Conservation (phyloP, 768 basidiomycete genomes). For the Hygrophoropsis aurantiaca region DNA sequence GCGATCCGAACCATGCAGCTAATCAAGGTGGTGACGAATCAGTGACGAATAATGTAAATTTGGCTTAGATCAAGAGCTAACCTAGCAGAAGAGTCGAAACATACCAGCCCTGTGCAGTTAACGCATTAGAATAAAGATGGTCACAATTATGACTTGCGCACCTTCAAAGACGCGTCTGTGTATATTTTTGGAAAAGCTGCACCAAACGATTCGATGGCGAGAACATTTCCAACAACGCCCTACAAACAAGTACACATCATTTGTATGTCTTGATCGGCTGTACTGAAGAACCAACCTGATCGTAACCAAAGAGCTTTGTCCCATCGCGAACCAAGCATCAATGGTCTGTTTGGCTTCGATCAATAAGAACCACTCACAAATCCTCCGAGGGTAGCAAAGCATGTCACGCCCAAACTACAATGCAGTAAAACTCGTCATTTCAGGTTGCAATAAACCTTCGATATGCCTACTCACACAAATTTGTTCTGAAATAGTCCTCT, state of each 20-base stretch:
- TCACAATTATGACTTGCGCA: neutral
- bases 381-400: conserved; percentile 31
- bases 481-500: conserved; percentile 26
- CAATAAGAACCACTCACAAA: conserved; percentile 21
- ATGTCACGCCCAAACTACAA: conserved; percentile 29
- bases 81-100: neutral
- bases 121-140: neutral
- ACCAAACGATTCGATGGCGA: neutral
- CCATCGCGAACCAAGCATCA: neutral
- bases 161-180: neutral
- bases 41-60: neutral
- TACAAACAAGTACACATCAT: neutral
- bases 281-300: neutral
- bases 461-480: conserved; percentile 19
- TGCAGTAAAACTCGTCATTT: too few species aligned
- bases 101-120: neutral
- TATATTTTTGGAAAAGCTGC: conserved; percentile 2
- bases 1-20: neutral
- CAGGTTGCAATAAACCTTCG: too few species aligned
- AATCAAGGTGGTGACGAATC: neutral
- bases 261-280: neutral
- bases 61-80: neutral
- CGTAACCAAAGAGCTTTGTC: neutral
- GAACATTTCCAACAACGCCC: neutral
- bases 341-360: neutral